Evolutionary conservation across 352 stramenopile genomes (phyloP), one percentile per base, ranked within the genome.

Genomic region (Phytophthora agathidicida): DNA sequence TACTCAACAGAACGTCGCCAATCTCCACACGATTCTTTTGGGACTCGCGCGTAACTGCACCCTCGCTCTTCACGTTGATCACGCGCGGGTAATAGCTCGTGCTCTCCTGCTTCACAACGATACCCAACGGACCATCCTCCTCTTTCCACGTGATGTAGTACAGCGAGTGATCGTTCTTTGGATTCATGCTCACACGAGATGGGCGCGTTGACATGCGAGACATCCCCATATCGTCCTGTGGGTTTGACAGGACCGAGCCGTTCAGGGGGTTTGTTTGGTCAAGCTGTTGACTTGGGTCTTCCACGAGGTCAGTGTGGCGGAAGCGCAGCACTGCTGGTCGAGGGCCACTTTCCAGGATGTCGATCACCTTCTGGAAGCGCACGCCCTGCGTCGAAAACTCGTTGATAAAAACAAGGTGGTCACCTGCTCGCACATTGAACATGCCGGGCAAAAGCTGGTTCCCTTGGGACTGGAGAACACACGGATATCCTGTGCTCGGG

Each of bases 131-230:
- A 9, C 86, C 86, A 48, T 96, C 86, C 31, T 94, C 83, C 42
- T 94, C 84, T 66, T 93, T 93, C 86, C 86, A 96, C 47, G 86
- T 96, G 56, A 96, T 94, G 69, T 93, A 93, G 68, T 96, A 96
- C 36, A 93, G 60, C 39, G 83, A 91, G 51, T 91, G 80, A 48
- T 93, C 84, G 16, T 90, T 80, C 69, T 91, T 92, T 3, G 84
- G 84, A 57, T 94, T 92, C 55, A 92, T 68, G 42, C 82, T 94
- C 42, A 89, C 70, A 44, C 80, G 86, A 19, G 78, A 90, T 45
- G 82, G 77, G 3, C 79, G 79, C 49, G 83, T 76, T n/a, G n/a
- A n/a, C 54, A 88, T 64, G 32, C 80, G 86, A 32, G 78, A 89
- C 65, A 83, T 81, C 3, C 77, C 75, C 65, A 89, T 69, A 56